These are phyloP conservation scores for Teratosphaeria viscida DNA, from an alignment of 2,329 filamentous ascomycete species.

Conservation along the genomic window DNA sequence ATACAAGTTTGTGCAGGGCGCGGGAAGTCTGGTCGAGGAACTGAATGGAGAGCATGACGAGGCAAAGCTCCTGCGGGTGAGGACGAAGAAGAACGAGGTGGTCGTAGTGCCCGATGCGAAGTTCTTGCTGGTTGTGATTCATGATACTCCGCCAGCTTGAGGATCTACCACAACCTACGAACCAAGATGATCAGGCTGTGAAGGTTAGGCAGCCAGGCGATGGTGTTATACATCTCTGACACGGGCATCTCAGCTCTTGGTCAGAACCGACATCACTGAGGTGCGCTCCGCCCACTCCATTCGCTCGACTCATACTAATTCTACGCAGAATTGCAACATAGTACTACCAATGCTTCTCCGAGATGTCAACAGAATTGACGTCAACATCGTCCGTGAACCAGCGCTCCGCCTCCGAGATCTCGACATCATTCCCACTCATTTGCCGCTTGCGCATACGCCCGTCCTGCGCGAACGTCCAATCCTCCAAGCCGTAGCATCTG, in stretches of 20 bases:
- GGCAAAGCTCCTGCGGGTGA: conserved; percentile 61
- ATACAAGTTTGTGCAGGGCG: conserved; percentile 62
- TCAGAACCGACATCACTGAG: background rate
- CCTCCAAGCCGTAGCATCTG: conserved; percentile 65
- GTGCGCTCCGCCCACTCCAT: background rate
- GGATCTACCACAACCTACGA: background rate
- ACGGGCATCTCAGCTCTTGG: background rate
- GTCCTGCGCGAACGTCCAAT: conserved; percentile 64
- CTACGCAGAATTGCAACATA: background rate
- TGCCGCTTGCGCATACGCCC: conserved; percentile 63
- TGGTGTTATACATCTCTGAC: background rate
- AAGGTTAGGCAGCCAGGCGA: background rate
- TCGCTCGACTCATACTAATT: background rate
- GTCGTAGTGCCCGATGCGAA: conserved; percentile 73
- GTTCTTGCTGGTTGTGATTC: conserved; percentile 68
- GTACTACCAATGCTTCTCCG: conserved; percentile 53
- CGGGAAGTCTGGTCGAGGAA: conserved; percentile 59
- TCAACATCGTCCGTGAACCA: conserved; percentile 63
- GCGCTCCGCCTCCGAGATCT: conserved; percentile 49
- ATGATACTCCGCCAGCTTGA: conserved; percentile 65
- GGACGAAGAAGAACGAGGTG: conserved; percentile 77
- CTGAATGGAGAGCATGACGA: conserved; percentile 71
- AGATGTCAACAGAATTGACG: conserved; percentile 56
- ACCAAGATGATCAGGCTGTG: background rate
- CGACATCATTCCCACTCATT: conserved; percentile 67